These are phyloP conservation scores for Sporothrix pallida DNA, from an alignment of 2,329 filamentous ascomycete genomes.

Conservation along the genomic window DNA sequence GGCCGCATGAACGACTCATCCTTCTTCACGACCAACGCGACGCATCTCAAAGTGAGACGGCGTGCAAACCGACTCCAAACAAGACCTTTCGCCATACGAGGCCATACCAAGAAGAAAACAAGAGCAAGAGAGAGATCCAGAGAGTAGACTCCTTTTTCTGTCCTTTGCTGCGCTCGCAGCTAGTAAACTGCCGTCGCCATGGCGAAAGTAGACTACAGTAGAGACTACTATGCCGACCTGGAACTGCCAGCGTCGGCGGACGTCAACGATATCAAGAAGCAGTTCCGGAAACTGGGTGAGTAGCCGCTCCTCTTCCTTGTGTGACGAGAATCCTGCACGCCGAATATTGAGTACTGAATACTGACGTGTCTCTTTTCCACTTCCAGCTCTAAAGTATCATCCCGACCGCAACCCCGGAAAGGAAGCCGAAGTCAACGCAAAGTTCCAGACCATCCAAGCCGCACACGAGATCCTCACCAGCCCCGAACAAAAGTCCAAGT, in stretches of 20 bases:
- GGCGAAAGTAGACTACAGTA: conserved; percentile 68
- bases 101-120: conserved; percentile 11
- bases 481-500: conserved; percentile 57
- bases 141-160: neutral
- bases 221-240: conserved; percentile 86
- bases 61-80: neutral
- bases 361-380: neutral
- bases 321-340: neutral
- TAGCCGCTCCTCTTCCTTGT: neutral
- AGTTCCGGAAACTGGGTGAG: conserved; percentile 80
- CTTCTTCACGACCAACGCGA: conserved; percentile 6
- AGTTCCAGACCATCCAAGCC: conserved; percentile 85
- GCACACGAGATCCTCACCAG: conserved; percentile 76
- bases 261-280: conserved; percentile 78
- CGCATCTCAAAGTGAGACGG: neutral
- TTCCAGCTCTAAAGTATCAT: conserved; percentile 78
- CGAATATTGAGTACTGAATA: neutral
- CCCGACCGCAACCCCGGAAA: conserved; percentile 87
- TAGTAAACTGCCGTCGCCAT: conserved; percentile 52
- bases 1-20: conserved; percentile 23
- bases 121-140: neutral
- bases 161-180: conserved; percentile 23
- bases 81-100: neutral
- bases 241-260: conserved; percentile 72
- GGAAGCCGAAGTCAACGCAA: conserved; percentile 77